Evolutionary conservation across 106 monocot species (phyloP), one percentile per base, ranked within the genome.

Genomic region (Chionographis japonica): DNA sequence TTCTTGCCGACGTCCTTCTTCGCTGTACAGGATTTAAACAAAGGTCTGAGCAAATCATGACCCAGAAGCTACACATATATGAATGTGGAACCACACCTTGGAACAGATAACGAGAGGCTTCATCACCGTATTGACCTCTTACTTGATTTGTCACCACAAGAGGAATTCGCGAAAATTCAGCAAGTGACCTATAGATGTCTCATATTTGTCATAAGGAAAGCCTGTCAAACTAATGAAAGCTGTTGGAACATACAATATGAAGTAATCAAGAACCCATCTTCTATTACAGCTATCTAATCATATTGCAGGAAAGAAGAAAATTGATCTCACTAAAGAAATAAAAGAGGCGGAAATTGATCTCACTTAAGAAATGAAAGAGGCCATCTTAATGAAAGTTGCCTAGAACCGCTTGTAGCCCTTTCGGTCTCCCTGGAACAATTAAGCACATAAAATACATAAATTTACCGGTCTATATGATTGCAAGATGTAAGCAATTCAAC

Each of bases 101-200:
- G 73, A 95, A 95, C 60, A 72, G 49, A 83, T 91, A 86, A 58
- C 60, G 82, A 74, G 52, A 77, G 11, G 68, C 37, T 68, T 81
- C 86, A 79, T 78, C 67, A 39, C 56, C 79, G 59, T 52, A 83
- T 61, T 89, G 86, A 69, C 88, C 74, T 52, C 91, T 71, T 61
- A 95, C 89, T 89, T 95, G 95, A 67, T 95, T 95, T 70, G 95
- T 95, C 49, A 89, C 91, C 36, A 95, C 75, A 50, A 95, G 68
- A 58, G 95, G 95, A 68, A 89, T 82, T 64, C 75, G 70, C 71
- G 91, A 91, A 78, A 95, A 86, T 80, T 95, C 95, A 69, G 95
- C 95, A 84, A 95, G 72, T 49, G 95, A 95, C 73, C 95, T 95
- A 56, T 3, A 73, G 11, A 69, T 50, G 4, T 18, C 3, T 52